These are phyloP conservation scores for Apophysomyces ossiformis DNA, from an alignment of 371 early-diverging fungal species.

Conservation along the genomic window DNA sequence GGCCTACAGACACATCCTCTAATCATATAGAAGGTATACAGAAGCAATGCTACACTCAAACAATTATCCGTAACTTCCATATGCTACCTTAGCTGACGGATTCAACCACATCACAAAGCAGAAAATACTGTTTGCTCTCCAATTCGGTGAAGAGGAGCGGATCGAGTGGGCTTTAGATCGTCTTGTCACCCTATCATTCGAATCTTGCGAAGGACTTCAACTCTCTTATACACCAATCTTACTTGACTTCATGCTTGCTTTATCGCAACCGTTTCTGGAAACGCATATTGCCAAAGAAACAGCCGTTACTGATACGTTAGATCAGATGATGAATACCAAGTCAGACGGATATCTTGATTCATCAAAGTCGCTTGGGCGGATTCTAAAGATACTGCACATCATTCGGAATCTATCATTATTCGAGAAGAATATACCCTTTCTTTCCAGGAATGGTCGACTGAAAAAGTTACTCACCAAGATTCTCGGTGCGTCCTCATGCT, in stretches of 20 bases:
- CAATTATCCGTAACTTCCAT: neutral
- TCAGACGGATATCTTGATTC: neutral
- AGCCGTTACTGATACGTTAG: neutral
- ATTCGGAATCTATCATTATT: conserved; percentile 62
- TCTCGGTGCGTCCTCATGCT: conserved; percentile 61
- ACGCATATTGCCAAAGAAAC: neutral
- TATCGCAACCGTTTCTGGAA: conserved; percentile 54
- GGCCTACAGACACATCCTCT: too few relatives aligned
- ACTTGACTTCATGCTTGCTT: conserved; percentile 58
- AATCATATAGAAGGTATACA: too few relatives aligned
- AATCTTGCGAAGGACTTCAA: conserved; percentile 55
- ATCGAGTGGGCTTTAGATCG: conserved; percentile 84
- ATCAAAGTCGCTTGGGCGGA: conserved; percentile 44
- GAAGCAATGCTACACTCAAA: neutral
- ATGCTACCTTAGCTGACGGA: conserved; percentile 38
- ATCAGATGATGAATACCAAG: neutral
- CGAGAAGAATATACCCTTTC: conserved; percentile 43
- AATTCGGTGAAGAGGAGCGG: conserved; percentile 74
- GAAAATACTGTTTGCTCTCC: conserved; percentile 74
- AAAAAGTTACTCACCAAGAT: conserved; percentile 59
- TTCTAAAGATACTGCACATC: conserved; percentile 67
- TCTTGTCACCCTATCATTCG: conserved; percentile 67
- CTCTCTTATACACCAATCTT: conserved; percentile 68
- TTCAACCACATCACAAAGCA: conserved; percentile 68
- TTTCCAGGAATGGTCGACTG: conserved; percentile 51